A percentile compares a stretch with the other conserved stretches of the same genome.
Conservation (phyloP, 768 basidiomycete genomes). For the Auricularia heimuer region DNA sequence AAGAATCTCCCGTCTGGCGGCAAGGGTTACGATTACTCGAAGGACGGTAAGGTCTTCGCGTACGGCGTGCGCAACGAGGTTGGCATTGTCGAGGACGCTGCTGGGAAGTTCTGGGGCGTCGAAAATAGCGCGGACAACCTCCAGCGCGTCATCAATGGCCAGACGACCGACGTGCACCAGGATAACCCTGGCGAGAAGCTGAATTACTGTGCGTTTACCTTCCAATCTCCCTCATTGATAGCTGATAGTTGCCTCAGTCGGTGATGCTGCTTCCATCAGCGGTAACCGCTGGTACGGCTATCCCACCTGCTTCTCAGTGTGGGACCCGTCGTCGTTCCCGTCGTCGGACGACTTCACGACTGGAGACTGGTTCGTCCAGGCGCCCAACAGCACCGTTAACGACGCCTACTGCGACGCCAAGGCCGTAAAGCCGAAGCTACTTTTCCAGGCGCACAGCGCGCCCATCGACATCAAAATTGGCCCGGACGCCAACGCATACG, state of each 20-base stretch:
- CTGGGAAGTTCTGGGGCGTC: neutral
- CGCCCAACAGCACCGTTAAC: constrained; percentile 2
- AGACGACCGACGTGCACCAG: neutral
- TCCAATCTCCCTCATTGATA: neutral
- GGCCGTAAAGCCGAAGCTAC: neutral
- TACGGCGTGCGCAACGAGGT: neutral
- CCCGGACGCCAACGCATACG: constrained; percentile 10
- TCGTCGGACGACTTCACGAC: neutral
- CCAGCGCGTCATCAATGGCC: neutral
- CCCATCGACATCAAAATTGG: constrained; percentile 39
- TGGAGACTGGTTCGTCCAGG: neutral
- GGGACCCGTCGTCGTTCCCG: neutral
- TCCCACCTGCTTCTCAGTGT: neutral
- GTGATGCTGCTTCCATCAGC: neutral
- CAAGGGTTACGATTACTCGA: neutral
- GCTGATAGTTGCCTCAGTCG: neutral
- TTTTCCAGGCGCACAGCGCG: constrained; percentile 33
- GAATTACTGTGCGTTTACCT: neutral
- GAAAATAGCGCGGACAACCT: neutral
- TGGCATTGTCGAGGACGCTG: neutral
- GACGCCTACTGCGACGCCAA: constrained; percentile 27
- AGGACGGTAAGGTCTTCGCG: neutral
- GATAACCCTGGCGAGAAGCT: neutral
- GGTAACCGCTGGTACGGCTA: constrained; percentile 1
- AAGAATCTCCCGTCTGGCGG: neutral